Evolutionary conservation across 1,284 basidiomycete genomes (phyloP).

Genomic region (Wallemia hederae): DNA sequence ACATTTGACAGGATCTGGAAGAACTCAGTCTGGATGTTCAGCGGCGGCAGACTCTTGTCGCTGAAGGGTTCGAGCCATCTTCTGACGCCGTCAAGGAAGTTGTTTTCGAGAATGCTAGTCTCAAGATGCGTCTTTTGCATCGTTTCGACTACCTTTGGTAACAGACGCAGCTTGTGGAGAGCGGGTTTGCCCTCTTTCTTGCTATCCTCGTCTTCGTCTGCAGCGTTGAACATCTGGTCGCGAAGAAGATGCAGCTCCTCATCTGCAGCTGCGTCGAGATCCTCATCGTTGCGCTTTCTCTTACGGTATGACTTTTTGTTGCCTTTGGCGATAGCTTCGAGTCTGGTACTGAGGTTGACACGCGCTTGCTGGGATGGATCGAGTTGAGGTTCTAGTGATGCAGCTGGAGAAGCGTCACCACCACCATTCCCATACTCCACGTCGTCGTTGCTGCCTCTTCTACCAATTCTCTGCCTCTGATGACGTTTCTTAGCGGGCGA

Average conservation of each 20-base stretch:
- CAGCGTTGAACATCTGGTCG: conserved; percentile 61
- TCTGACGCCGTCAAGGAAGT: conserved; percentile 64
- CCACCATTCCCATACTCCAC: no score
- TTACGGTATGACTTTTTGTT: not conserved
- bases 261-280: conserved; percentile 62
- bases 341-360: not conserved
- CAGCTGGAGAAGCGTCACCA: not conserved
- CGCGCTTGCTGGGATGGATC: not conserved
- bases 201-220: conserved; percentile 51
- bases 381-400: no score
- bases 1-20: conserved; percentile 47
- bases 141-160: conserved; percentile 70
- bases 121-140: conserved; percentile 36
- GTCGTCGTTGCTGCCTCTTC: not conserved
- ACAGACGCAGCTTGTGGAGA: conserved; percentile 48
- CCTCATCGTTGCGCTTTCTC: conserved; percentile 10
- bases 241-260: conserved; percentile 62
- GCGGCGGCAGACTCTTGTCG: conserved; percentile 66
- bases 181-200: conserved; percentile 63
- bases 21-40: conserved; percentile 83
- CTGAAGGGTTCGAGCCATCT: conserved; percentile 85
- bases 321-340: not conserved
- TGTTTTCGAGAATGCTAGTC: conserved; percentile 36
- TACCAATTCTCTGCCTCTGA: not conserved
- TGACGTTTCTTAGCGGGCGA: not conserved